Percentiles rank a stretch among this genome's conserved stretches.
Conservation (phyloP, 176 grass and related monocot species). For the Avena atlantica region DNA sequence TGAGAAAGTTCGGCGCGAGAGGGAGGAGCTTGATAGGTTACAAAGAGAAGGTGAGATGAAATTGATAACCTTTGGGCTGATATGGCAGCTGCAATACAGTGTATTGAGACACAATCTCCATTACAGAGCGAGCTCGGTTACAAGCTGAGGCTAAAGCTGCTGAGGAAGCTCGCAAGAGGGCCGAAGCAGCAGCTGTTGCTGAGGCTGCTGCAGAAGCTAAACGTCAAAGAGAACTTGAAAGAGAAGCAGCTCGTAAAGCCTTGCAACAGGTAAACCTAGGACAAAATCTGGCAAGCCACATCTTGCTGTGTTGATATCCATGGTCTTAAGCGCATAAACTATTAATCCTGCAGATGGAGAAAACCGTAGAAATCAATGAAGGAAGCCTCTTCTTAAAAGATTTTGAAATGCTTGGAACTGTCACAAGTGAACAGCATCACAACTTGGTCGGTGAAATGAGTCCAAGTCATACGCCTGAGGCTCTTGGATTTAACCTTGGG, state of each 20-base stretch:
- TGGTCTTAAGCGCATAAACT: conserved; percentile 32
- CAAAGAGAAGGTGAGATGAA: conserved; percentile 79
- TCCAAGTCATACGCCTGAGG: conserved; percentile 65
- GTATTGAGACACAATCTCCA: conserved; percentile 33
- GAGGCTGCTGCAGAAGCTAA: conserved; percentile 83
- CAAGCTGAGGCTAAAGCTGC: conserved; percentile 95
- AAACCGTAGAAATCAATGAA: conserved; percentile 94
- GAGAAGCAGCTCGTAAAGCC: conserved; percentile 96
- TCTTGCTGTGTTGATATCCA: conserved; percentile 22
- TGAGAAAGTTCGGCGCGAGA: conserved; percentile 80
- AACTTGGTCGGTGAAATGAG: conserved; percentile 77
- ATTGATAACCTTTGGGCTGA: conserved; percentile 31
- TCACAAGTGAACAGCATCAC: conserved; percentile 65
- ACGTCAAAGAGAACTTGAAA: conserved; percentile 83
- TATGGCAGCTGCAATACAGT: conserved; percentile 14
- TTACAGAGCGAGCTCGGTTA: conserved; percentile 83
- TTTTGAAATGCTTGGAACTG: conserved; percentile 83
- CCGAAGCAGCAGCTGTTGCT: conserved; percentile 72
- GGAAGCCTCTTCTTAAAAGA: conserved; percentile 84
- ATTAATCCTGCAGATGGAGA: conserved; percentile 82
- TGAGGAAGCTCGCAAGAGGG: conserved; percentile 76
- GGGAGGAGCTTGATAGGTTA: conserved; percentile 89
- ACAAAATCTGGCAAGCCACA: background rate
- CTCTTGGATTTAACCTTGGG: conserved; percentile 78
- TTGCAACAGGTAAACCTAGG: conserved; percentile 73